Evolutionary conservation across 305 asterid species (phyloP).

Genomic region (Fraxinus nigra): DNA sequence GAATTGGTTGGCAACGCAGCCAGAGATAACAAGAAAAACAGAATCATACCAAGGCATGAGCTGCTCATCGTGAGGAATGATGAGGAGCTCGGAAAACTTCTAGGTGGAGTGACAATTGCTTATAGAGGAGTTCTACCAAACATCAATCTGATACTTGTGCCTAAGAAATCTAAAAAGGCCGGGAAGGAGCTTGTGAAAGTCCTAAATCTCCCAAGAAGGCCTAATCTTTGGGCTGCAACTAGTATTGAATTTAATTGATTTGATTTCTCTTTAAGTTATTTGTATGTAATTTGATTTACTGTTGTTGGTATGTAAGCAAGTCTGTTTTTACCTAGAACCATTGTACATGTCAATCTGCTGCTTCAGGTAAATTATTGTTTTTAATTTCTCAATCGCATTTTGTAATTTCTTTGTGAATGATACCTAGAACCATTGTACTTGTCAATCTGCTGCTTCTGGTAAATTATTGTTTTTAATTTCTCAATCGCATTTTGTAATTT

Average conservation of each 20-base stretch:
- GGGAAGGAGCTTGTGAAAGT: no score
- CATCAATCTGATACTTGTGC: no score
- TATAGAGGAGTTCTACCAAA: constrained; percentile 12
- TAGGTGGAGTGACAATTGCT: constrained; percentile 52
- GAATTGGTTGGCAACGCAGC: constrained; percentile 63
- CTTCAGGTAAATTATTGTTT: background rate
- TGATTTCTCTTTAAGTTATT: constrained; percentile 1
- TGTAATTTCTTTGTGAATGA: background rate
- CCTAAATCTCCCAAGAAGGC: constrained; percentile 49
- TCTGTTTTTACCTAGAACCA: constrained; percentile 15
- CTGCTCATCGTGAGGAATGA: constrained; percentile 48
- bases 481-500: background rate
- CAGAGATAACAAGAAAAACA: constrained; percentile 51
- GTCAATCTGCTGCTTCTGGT: background rate
- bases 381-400: background rate
- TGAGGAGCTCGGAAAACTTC: constrained; percentile 40
- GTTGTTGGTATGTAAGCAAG: constrained; percentile 20
- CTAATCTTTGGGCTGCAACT: background rate
- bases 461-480: no score
- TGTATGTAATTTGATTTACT: background rate
- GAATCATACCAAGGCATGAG: constrained; percentile 43
- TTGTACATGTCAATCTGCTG: constrained; percentile 1
- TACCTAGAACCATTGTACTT: constrained; percentile 19
- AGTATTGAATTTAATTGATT: background rate
- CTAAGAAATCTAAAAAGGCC: no score